Evolutionary conservation across 2,329 filamentous ascomycete species (phyloP), one percentile per base, ranked within the genome.

Genomic region (Penicillium sp.): DNA sequence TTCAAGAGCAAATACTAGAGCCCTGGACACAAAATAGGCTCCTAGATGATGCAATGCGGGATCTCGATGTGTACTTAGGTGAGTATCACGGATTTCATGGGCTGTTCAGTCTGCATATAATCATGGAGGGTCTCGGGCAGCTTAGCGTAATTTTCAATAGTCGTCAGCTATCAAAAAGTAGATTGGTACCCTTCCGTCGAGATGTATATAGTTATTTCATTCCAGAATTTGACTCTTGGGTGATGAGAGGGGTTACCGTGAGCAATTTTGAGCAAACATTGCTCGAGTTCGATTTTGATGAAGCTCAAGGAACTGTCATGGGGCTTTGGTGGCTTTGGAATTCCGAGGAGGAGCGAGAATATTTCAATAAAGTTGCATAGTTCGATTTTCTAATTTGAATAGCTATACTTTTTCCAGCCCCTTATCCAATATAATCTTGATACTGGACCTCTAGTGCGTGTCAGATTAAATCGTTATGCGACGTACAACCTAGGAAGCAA

Each of bases 201-300:
- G 48, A 58, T 36, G 34, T 43, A 10, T 58, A 58, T 24, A 58
- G 47, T 10, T 54, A 48, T 43, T 51, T 58, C 13, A 34, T 14
- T n/a, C 44, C 44, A n/a, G 26, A 47, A 10, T 42, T 14, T 26
- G 37, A 42, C 19, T 13, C 2, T 11, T 42, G 37, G 19, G n/a
- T 26, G 10, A 42, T 9, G 5, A 42, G 21, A 26, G 37, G 37
- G 4, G 16, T 16, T 6, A 6, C 19, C 3, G 19, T 42, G 11
- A 42, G 19, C 21, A 42, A 42, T 4, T 42, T 24, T 26, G 37
- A 42, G 37, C 19, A 42, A 19, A 42, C 37, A 4, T 26, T 42
- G 23, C 37, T 42, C 11, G 21, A 42, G 4, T 42, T 42, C 8
- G 14, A 42, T 14, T 26, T 42, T 23, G 21, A 26, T 24, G 19